Evolutionary conservation across 2,329 filamentous ascomycete genomes (phyloP), one percentile per base, ranked within the genome.

Genomic region (Botrytis paeoniae): DNA sequence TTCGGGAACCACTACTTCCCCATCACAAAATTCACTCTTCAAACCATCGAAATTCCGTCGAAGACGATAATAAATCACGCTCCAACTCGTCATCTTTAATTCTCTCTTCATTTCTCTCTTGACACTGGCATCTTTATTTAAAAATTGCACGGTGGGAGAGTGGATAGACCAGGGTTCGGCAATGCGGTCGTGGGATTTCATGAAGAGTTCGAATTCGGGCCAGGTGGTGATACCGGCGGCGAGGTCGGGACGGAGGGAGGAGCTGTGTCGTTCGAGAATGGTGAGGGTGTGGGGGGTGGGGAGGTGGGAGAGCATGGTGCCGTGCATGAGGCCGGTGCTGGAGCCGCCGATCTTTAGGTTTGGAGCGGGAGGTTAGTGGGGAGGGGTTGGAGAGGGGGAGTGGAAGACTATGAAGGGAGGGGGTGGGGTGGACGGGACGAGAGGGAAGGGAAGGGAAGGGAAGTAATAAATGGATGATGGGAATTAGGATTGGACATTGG

Each of bases 31-130:
- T 22, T 73, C 75, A 74, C 73, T 74, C 18, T 65, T 72, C 48
- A 70, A 48, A 0, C 77, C 76, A 73, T 78, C 76, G 32, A 78
- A 78, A 70, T 77, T 76, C 4, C 74, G 72, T 29, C 76, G 57
- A 29, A 77, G 39, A 10, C 75, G 51, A 62, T 75, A 71, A 66
- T 78, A 78, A 29, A 77, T 54, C 5, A 75, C 54, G 65, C 75
- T 74, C 75, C 75, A 77, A 64, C 75, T 77, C 1, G 73, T 70
- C 63, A 73, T 69, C 48, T 68, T 51, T 48, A 72, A 39, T 3
- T 22, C 43, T 32, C 60, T 65, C 51, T 61, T 14, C 32, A 68
- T 39, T 63, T 25, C 37, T 12, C 41, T 20, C 64, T 74, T 77
- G 2, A 74, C 69, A n/a, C 48, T 70, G 5, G 73, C 75, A 48